Evolutionary conservation across 257 asterid genomes (phyloP).

Genomic region (Ballota nigra): DNA sequence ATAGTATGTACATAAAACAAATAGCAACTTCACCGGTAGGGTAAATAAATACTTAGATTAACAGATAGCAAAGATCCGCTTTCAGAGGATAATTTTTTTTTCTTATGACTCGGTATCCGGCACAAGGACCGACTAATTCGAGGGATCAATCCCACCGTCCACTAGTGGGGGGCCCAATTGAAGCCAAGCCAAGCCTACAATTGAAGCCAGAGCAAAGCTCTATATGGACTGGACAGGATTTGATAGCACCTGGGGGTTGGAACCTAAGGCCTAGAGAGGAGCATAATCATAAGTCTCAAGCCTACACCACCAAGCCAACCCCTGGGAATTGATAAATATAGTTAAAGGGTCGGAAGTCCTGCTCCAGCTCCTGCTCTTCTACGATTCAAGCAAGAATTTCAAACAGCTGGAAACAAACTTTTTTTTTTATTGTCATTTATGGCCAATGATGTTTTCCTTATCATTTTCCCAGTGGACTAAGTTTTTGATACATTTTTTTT

Average conservation of each 20-base stretch:
- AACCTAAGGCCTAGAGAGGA: too few species aligned
- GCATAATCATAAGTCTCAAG: too few species aligned
- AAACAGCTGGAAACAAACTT: not conserved
- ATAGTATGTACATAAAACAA: not conserved
- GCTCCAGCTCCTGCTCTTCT: not conserved
- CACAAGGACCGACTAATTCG: too few species aligned
- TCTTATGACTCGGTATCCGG: too few species aligned
- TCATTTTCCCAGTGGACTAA: not conserved
- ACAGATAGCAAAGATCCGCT: not conserved
- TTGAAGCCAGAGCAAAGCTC: too few species aligned
- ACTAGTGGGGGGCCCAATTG: too few species aligned
- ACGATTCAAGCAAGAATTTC: not conserved
- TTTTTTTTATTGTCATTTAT: not conserved
- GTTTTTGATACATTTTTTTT: not conserved
- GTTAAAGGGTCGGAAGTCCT: not conserved
- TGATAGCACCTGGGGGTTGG: too few species aligned
- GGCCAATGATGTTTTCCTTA: not conserved
- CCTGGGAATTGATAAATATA: too few species aligned
- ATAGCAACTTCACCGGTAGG: not conserved
- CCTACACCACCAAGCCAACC: too few species aligned
- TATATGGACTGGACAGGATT: too few species aligned
- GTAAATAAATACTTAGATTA: not conserved
- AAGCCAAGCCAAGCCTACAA: too few species aligned
- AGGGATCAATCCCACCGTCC: too few species aligned
- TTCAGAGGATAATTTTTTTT: not conserved